These are phyloP conservation scores for Cyberlindnera lachancei DNA, from an alignment of 805 yeast genomes.

Conservation along the genomic window DNA sequence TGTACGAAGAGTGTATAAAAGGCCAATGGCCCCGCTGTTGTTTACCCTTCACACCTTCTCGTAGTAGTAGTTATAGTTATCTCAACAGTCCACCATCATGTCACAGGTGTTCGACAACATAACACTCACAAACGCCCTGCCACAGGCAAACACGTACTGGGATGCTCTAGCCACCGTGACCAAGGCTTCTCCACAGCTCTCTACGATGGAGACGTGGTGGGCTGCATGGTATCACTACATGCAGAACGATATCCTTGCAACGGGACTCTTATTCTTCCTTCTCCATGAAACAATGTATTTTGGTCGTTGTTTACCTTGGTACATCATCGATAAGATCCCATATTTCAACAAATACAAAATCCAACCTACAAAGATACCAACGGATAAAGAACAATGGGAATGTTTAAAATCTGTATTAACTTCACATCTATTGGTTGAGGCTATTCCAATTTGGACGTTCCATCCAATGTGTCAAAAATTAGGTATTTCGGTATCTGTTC, in stretches of 20 bases:
- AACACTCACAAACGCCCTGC: constrained; percentile 11
- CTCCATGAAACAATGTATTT: constrained; percentile 88
- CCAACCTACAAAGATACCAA: constrained; percentile 79
- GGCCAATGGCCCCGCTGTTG: too few species aligned
- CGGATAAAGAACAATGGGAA: constrained; percentile 83
- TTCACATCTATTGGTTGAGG: constrained; percentile 89
- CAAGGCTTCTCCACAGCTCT: constrained; percentile 5
- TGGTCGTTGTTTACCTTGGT: constrained; percentile 91
- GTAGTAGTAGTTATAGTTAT: too few species aligned
- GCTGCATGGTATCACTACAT: constrained; percentile 81
- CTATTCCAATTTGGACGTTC: constrained; percentile 94
- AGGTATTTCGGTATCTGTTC: constrained; percentile 73
- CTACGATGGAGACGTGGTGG: constrained; percentile 65
- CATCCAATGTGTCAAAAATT: constrained; percentile 83
- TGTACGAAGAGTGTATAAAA: too few species aligned
- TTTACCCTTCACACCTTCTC: too few species aligned
- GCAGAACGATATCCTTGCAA: constrained; percentile 84
- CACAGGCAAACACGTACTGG: constrained; percentile 10
- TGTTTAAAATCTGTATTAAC: constrained; percentile 79
- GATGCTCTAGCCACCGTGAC: constrained; percentile 10
- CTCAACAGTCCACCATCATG: constrained; percentile 3
- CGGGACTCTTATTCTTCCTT: constrained; percentile 76
- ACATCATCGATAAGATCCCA: constrained; percentile 76
- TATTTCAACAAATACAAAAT: constrained; percentile 82
- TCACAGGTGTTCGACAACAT: constrained; percentile 15